A percentile compares a stretch with the other conserved stretches of the same genome.
Conservation (phyloP, 2,329 filamentous ascomycete genomes). For the Clonostachys rosea region DNA sequence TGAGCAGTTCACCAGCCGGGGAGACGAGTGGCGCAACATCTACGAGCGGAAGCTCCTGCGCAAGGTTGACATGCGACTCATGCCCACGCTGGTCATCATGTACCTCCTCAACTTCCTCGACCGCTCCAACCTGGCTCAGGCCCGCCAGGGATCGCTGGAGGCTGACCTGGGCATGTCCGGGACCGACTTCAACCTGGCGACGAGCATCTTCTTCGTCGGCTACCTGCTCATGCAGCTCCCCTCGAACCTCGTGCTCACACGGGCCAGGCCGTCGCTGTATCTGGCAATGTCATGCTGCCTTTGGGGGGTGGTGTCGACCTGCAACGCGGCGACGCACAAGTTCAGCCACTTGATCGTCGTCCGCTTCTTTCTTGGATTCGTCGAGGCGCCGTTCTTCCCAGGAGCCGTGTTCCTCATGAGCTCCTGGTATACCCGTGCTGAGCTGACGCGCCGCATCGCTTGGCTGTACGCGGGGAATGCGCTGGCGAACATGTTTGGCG, state of each 20-base stretch:
- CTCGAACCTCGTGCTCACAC: slow-evolving; percentile 52
- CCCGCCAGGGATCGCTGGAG: slow-evolving; percentile 47
- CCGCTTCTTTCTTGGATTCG: slow-evolving; percentile 34
- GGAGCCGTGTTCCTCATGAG: slow-evolving; percentile 41
- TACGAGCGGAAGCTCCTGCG: slow-evolving; percentile 29
- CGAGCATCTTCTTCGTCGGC: slow-evolving; percentile 58
- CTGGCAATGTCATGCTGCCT: slow-evolving; percentile 40
- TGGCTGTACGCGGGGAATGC: slow-evolving; percentile 53
- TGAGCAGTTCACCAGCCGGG: not conserved
- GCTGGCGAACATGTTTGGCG: slow-evolving; percentile 45
- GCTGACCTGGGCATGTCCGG: slow-evolving; percentile 46
- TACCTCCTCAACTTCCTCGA: slow-evolving; percentile 54
- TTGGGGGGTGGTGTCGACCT: slow-evolving; percentile 32
- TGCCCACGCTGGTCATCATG: slow-evolving; percentile 49
- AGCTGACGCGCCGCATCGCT: slow-evolving; percentile 55
- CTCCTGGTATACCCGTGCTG: slow-evolving; percentile 35
- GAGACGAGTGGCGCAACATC: slow-evolving; percentile 7
- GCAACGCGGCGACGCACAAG: slow-evolving; percentile 38
- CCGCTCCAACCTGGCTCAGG: slow-evolving; percentile 47
- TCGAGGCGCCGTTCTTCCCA: slow-evolving; percentile 47
- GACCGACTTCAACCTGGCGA: slow-evolving; percentile 53
- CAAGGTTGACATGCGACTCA: slow-evolving; percentile 45
- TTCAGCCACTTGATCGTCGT: slow-evolving; percentile 37
- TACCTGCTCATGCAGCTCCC: slow-evolving; percentile 60
- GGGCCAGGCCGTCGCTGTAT: slow-evolving; percentile 47